phyloP scores from a whole-genome alignment of 2,329 filamentous ascomycete species.

The Purpureocillium lavendulum region DNA sequence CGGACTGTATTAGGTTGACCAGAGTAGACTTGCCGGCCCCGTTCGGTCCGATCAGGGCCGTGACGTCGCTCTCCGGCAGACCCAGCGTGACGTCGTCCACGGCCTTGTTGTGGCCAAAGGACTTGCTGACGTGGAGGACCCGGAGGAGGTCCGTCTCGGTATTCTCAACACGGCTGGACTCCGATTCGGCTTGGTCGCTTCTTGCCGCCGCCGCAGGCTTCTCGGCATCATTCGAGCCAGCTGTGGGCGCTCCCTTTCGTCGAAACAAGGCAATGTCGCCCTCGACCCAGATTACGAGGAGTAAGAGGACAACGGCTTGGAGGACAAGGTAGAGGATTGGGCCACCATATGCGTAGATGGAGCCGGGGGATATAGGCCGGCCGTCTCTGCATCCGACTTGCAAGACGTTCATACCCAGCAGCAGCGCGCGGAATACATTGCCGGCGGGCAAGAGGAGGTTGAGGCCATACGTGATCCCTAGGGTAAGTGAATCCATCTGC shows the following conservation, averaged over 20 bases:
- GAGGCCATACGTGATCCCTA: conserved; percentile 9
- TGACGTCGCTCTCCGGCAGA: conserved; percentile 66
- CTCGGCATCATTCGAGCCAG: conserved; percentile 11
- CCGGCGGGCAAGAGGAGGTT: conserved; percentile 16
- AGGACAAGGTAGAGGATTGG: conserved; percentile 71
- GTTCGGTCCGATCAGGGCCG: conserved; percentile 76
- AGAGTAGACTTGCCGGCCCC: conserved; percentile 82
- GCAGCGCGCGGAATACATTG: conserved; percentile 58
- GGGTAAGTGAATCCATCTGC: too few species aligned
- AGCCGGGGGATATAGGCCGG: conserved; percentile 52
- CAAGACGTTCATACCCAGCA: conserved; percentile 71
- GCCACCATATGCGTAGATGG: conserved; percentile 62
- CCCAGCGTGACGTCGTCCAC: conserved; percentile 76
- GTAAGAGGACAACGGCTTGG: conserved; percentile 60
- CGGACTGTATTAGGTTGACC: conserved; percentile 67
- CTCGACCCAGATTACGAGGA: conserved; percentile 66
- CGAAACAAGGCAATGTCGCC: conserved; percentile 42
- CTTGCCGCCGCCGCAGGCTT: too few species aligned
- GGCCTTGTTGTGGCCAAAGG: conserved; percentile 61
- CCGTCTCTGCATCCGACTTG: conserved; percentile 61
- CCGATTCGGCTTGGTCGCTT: conserved; percentile 47
- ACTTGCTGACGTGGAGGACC: conserved; percentile 66
- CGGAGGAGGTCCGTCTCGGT: conserved; percentile 53
- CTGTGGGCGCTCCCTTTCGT: too few species aligned
- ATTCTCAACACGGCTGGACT: conserved; percentile 54